Evolutionary conservation across 2,329 filamentous ascomycete species (phyloP), one percentile per base, ranked within the genome.

Genomic region (Huntiella bhutanensis): DNA sequence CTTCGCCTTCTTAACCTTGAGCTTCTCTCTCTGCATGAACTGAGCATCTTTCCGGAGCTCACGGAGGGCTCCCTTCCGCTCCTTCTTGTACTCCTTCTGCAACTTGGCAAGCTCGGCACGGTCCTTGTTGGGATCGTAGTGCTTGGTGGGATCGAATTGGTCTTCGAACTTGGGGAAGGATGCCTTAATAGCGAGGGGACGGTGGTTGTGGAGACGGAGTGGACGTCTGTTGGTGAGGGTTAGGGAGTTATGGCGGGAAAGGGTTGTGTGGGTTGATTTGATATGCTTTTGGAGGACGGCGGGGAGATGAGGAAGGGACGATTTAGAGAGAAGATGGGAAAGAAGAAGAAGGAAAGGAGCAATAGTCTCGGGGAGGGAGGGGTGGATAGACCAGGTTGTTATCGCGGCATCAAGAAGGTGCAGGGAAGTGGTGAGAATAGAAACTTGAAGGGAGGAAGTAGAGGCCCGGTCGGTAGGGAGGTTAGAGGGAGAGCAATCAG

Each of bases 91-190:
- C 67, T 96, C 88, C 52, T 79, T 79, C 65, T 78, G 79, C 57
- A 98, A 72, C 62, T 87, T 91, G 58, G 78, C 78, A 51, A 82
- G 64, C 58, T 95, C 86, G 16, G 83, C 80, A 33, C 91, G 82
- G 62, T 94, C 86, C 54, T 79, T 80, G 63, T 98, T 82, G 1
- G 86, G 86, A 59, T 98, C 92, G 73, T 98, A 96, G 71, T 96
- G 91, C 65, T 86, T 88, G 66, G 82, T 77, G 3, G 91, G 91
- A 61, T 93, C 91, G 72, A 86, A 98, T 49, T 75, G 72, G 59
- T 95, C 88, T 65, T 96, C 91, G 65, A 96, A 98, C 62, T 93
- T 94, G 62, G 91, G 91, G 41, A 95, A 77, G 49, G 75, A 79
- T 5, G 77, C 78, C 61, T 88, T 87, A 67, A 96, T 93, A 16